phyloP scores from a whole-genome alignment of 2,329 filamentous ascomycete genomes.

The Trichoderma citrinoviride region DNA sequence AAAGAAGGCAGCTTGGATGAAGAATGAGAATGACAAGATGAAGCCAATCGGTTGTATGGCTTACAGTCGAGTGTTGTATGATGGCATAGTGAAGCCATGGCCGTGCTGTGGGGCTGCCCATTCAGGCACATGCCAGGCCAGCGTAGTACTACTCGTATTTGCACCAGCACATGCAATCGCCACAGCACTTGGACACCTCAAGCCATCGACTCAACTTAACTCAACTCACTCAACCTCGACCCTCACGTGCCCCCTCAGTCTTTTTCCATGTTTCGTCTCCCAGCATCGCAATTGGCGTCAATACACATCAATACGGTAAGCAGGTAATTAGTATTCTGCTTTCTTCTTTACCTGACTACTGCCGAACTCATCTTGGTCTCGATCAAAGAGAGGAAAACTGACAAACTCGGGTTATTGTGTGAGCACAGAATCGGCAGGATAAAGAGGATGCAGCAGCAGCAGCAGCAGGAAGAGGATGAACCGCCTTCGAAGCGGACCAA shows the following conservation, averaged over 20 bases:
- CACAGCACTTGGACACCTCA: background rate
- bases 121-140: conserved; percentile 2
- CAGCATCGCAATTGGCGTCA: no score
- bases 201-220: background rate
- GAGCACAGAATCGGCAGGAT: no score
- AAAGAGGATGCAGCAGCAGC: conserved; percentile 25
- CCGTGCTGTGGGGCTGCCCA: background rate
- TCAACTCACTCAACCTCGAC: background rate
- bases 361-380: background rate
- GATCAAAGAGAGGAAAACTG: no score
- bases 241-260: no score
- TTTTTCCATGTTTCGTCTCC: no score
- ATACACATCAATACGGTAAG: background rate
- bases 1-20: background rate
- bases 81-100: conserved; percentile 1
- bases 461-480: conserved; percentile 29
- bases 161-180: no score
- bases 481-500: conserved; percentile 24
- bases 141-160: no score
- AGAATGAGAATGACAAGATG: background rate
- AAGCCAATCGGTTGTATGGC: background rate
- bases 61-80: no score
- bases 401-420: no score
- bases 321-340: background rate
- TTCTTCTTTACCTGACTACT: no score